phyloP scores from a whole-genome alignment of 768 basidiomycete genomes.

The Dictyophora rubrovolvata region DNA sequence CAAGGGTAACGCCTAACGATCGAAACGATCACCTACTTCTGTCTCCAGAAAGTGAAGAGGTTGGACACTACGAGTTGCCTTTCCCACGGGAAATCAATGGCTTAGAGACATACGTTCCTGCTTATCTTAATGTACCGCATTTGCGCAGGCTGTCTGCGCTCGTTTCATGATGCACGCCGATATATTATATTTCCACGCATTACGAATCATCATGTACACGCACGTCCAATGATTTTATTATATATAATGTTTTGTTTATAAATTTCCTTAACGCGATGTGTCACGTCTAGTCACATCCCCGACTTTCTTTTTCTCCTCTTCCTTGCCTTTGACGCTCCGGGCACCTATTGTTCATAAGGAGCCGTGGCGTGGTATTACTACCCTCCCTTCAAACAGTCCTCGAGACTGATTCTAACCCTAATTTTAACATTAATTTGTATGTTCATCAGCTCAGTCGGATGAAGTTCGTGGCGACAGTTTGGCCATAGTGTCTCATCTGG shows the following conservation, averaged over 20 bases:
- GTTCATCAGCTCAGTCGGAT: neutral
- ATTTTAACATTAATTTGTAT: neutral
- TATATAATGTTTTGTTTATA: neutral
- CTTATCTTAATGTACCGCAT: slow-evolving; percentile 84
- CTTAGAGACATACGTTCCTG: slow-evolving; percentile 91
- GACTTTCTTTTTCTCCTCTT: neutral
- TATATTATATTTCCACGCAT: neutral
- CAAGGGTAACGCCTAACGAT: slow-evolving; percentile 91
- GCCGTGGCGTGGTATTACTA: neutral
- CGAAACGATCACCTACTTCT: slow-evolving; percentile 94
- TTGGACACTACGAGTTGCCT: slow-evolving; percentile 89
- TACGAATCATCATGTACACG: neutral
- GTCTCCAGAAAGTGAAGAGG: slow-evolving; percentile 94
- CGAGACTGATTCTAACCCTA: slow-evolving; percentile 5
- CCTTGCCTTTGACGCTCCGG: slow-evolving; percentile 7
- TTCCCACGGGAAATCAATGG: slow-evolving; percentile 91
- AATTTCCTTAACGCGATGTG: neutral
- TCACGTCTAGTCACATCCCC: neutral
- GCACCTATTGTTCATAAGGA: neutral
- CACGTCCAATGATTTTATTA: neutral
- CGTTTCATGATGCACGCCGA: slow-evolving; percentile 40
- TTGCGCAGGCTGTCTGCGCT: slow-evolving; percentile 79
- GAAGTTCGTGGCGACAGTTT: neutral
- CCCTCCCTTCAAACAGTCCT: neutral
- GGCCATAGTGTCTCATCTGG: neutral